A percentile compares a stretch with the other conserved stretches of the same genome.
These are phyloP conservation scores for Glycine tomentella DNA, from an alignment of 306 rosid genomes.

Conservation along the genomic window DNA sequence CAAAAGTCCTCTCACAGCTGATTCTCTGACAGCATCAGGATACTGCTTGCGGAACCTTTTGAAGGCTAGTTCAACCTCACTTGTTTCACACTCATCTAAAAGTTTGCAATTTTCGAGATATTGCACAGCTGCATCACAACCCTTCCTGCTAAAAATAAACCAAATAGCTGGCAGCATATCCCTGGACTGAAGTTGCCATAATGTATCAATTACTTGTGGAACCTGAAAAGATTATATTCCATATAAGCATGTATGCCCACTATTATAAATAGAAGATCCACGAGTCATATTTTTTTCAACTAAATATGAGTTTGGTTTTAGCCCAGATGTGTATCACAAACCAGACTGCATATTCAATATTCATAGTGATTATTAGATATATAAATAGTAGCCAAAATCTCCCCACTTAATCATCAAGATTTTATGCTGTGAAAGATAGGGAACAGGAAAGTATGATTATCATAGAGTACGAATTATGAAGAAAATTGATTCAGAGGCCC, in stretches of 20 bases:
- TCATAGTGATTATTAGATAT: constrained; percentile 14
- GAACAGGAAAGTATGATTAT: constrained; percentile 13
- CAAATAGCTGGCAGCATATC: constrained; percentile 97
- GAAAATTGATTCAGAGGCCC: constrained; percentile 50
- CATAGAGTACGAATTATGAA: constrained; percentile 3
- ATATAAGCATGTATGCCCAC: constrained; percentile 37
- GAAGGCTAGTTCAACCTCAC: constrained; percentile 90
- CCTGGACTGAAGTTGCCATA: constrained; percentile 81
- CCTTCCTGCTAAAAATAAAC: constrained; percentile 99
- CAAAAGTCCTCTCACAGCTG: constrained; percentile 79
- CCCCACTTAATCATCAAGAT: constrained; percentile 33
- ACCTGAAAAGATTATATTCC: constrained; percentile 62
- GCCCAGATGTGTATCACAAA: not conserved
- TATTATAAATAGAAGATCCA: constrained; percentile 30
- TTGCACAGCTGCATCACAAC: constrained; percentile 95
- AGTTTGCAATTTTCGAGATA: constrained; percentile 80
- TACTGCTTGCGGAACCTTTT: constrained; percentile 84
- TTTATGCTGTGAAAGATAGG: constrained; percentile 19
- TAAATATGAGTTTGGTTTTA: constrained; percentile 1
- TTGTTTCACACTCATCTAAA: constrained; percentile 80
- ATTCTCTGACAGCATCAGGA: constrained; percentile 95
- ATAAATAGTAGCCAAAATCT: not conserved
- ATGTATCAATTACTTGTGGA: constrained; percentile 86
- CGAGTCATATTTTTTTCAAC: not conserved
- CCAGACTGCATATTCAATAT: constrained; percentile 30